Base-by-base conservation (phyloP, 176 grass and related monocot species). In the Oryza glaberrima region DNA sequence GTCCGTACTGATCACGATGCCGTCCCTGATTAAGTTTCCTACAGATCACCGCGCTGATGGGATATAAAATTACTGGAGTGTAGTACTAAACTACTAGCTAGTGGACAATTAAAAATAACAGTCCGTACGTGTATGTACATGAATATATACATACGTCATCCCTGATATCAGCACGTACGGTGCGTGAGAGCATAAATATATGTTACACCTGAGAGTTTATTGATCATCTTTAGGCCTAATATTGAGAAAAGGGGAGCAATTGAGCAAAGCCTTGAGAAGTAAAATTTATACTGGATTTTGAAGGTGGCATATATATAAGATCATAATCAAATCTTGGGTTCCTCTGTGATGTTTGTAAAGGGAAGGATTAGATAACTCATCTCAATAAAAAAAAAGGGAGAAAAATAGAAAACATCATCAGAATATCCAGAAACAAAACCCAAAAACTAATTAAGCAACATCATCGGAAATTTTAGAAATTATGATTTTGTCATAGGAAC, bases 1-100 rank as follows among this genome's bases (percentile, higher is more conserved):
- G 2, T 51, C 76, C 70, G 77, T 89, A 85, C 51, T n/a, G 70
- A 43, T 79, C 17, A 54, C 34, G 43, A 26, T 36, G 48, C 32
- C 1, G 6, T n/a, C 7, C 19, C 14, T 58, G 54, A 20, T n/a
- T 58, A 58, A 58, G 17, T 19, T 56, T 56, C 15, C 49, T 56
- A 56, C 16, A 56, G 51, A 56, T 56, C 15, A 56, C 15, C 7
- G 51, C 5, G 13, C 49, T 6, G 49, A 16, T 52, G 6, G 54
- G 54, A 15, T 15, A 52, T 52, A 52, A 58, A 58, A 17, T n/a
- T 20, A 38, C 6, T 38, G 4, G 35, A 32, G 30, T 32, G 30
- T 36, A 36, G 35, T 38, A 38, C 36, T 38, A 58, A 58, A 54
- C 5, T 19, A 54, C 1, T 8, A 58, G 54, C 19, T 58, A 58